Evolutionary conservation across 352 stramenopile genomes (phyloP), one percentile per base, ranked within the genome.

Genomic region (Bremia lactucae): DNA sequence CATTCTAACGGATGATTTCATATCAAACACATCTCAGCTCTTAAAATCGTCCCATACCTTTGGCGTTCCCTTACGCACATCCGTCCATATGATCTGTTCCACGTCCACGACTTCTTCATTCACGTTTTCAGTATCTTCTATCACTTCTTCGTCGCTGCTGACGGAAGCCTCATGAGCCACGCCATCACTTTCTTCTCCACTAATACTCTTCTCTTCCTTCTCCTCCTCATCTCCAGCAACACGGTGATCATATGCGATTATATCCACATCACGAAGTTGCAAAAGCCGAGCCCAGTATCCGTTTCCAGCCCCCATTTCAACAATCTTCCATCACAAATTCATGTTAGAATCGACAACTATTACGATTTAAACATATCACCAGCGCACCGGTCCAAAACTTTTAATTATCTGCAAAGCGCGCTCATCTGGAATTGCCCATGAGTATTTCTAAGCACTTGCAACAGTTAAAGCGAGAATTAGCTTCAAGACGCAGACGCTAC

Each of bases 351-450:
- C 35, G 10, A 31, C 15, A 14, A 18, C 29, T 11, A 10, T 37
- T 20, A 41, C 9, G 24, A 25, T 11, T 36, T 16, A 15, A 36
- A 29, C 6, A 2, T 31, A 18, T 41, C 6, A 39, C 3, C 13
- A 31, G 31, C 26, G 39, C 49, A 91, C 78, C 38, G 83, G 85
- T 51, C 64, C 70, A 51, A 95, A 97, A 43, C 95, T 66, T 53
- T 91, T 89, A 56, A 97, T 78, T 55, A 97, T 90, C 3, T 65
- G 72, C 45, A 97, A 56, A 16, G 83, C 77, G 14, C 75, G 71
- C 37, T 87, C 68, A 59, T 95, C 73, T 0, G 91, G 91, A 33
- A 94, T 96, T 16, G 88, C 88, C 91, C 89, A 97, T 28, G 83
- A 69, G 60, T 95, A 96, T 59, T 82, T 82, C 71, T 96, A 63